Base-by-base conservation (phyloP, 2,329 filamentous ascomycete genomes). In the Ophiocordyceps camponoti-saundersi region DNA sequence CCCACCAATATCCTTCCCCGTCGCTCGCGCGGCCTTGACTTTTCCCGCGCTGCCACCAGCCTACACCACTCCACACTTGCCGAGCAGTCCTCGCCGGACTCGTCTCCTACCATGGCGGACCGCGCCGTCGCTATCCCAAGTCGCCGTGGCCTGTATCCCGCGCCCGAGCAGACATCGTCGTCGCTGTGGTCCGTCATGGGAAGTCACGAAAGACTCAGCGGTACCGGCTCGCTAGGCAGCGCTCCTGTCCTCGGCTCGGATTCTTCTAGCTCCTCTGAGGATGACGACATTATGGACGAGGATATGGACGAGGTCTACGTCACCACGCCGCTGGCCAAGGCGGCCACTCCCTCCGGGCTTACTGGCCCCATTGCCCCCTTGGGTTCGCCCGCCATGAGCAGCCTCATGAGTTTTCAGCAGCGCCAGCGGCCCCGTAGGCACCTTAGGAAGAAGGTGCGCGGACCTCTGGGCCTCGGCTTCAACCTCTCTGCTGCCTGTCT, bases 41-140 rank as follows among this genome's bases (percentile, higher is more conserved):
- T 95, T 63, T 90, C 90, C 40, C 77, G 90, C 54, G 89, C 89
- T 12, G 92, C 87, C 51, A 95, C 90, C 12, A 94, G 89, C 59
- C 72, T 98, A 21, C 92, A 96, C 65, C 92, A 96, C 63, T 95
- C 90, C 16, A 96, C 85, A 0, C 75, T 96, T 10, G 89, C 90
- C 48, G 86, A 95, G 55, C 78, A 82, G 60, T 84, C 85, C 1
- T 92, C 85, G 6, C 88, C 89, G 3, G 88, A 94, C 61, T 92
- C 87, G 0, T 95, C 89, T 1, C 92, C 92, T 1, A 89, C 82
- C 13, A 81, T 92, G 47, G 80, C 80, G 46, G 79, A 83, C 36
- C 65, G 69, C 51, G 77, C 72, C 23, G 76, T 80, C 69, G 78
- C 74, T 56, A 81, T 81, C 44, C 77, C 77, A 8, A 66, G 66